Base-by-base conservation (phyloP, 2,329 filamentous ascomycete species). In the Trichocomaceae sp. region DNA sequence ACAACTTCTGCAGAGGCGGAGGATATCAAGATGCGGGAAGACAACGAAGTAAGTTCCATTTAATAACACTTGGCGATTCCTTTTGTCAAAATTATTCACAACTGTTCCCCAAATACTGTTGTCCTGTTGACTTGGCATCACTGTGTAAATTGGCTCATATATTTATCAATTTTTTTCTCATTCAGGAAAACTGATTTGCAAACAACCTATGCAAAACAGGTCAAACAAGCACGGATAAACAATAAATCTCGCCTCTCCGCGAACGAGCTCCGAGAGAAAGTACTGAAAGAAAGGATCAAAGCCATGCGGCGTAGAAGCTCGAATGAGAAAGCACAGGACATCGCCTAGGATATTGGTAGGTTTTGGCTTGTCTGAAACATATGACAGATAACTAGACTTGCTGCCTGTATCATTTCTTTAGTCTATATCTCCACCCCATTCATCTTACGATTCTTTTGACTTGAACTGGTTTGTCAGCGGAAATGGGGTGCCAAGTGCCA, bases 1-100 rank as follows among this genome's bases (percentile, higher is more conserved):
- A 69, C 68, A 57, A 72, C 67, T 60, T 66, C 68, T 59, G 65
- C 71, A 67, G 71, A 71, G 67, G 64, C 69, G 60, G 62, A 69
- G 50, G 62, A 64, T 35, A 42, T 61, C 48, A 52, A 59, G 45
- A 64, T 58, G 58, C 62, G 55, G 20, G 56, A 52, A 19, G 48
- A 47, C 22, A 55, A 23, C 19, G 47, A 57, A 13, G 56, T 57
- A 50, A 55, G 56, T 55, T 10, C 17, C 52, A n/a, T 13, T 20
- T 47, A 3, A 39, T n/a, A 26, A 39, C 2, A n/a, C 15, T 29
- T 29, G 26, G 2, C 10, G 8, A 35, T 50, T 22, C 22, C 9
- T 54, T 20, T 19, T 22, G 23, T 55, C 55, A n/a, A 59, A 47
- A 52, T n/a, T 57, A 19, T 59, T 33, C 48, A 53, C 57, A 9